Evolutionary conservation across 352 stramenopile species (phyloP).

Genomic region (Hyaloperonospora brassicae): DNA sequence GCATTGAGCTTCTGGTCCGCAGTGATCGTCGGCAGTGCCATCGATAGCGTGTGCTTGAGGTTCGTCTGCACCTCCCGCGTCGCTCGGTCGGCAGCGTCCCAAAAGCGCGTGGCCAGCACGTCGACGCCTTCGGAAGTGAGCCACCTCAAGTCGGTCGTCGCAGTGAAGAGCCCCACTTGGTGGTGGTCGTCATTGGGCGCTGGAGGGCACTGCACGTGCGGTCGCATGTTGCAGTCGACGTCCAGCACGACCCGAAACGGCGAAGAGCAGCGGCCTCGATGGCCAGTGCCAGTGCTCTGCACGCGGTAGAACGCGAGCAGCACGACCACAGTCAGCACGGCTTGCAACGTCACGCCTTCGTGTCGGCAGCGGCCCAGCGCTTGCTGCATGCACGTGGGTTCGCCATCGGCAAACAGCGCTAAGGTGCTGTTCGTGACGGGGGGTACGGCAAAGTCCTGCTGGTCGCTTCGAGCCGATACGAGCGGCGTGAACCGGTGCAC

Average conservation of each 20-base stretch:
- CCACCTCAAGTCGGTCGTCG: conserved; percentile 15
- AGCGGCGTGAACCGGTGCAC: conserved; percentile 24
- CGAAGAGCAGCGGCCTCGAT: conserved; percentile 19
- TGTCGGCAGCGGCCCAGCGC: conserved; percentile 30
- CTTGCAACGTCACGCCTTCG: conserved; percentile 32
- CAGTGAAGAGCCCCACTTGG: conserved; percentile 34
- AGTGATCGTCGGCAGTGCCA: conserved; percentile 23
- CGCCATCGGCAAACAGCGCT: conserved; percentile 36
- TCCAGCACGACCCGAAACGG: conserved; percentile 36
- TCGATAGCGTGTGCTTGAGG: conserved; percentile 25
- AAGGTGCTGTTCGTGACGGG: conserved; percentile 23
- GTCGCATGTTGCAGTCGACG: conserved; percentile 42
- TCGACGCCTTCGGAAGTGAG: conserved; percentile 36
- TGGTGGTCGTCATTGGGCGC: conserved; percentile 3
- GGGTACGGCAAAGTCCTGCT: conserved; percentile 31
- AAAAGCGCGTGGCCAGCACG: conserved; percentile 33
- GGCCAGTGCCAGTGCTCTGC: conserved; percentile 13
- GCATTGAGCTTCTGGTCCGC: conserved; percentile 28
- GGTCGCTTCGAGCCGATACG: conserved; percentile 15
- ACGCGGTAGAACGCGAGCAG: conserved; percentile 30
- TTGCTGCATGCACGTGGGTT: conserved; percentile 24
- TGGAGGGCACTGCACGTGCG: conserved; percentile 26
- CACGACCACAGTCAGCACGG: conserved; percentile 24
- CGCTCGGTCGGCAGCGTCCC: conserved; percentile 33
- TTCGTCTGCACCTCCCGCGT: conserved; percentile 17